These are phyloP conservation scores for Acer campestre DNA, from an alignment of 345 rosid genomes.

Conservation along the genomic window DNA sequence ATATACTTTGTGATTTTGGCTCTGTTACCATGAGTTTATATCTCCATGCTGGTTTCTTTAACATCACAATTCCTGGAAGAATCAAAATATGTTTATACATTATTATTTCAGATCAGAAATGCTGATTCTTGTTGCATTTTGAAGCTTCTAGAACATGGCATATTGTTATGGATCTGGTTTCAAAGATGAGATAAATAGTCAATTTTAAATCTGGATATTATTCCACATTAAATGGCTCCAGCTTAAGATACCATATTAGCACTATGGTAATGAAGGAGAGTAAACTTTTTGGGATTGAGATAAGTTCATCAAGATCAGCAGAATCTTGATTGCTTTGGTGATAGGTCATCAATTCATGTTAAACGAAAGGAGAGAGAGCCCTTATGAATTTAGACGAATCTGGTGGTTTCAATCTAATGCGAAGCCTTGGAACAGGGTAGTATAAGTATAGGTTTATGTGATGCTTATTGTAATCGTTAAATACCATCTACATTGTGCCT, in stretches of 20 bases:
- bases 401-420: neutral
- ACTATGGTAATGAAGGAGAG: neutral
- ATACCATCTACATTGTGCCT: neutral
- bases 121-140: neutral
- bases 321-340: neutral
- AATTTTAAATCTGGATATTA: neutral
- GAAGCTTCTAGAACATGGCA: constrained; percentile 5
- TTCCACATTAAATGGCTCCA: neutral
- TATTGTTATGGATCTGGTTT: neutral
- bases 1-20: neutral
- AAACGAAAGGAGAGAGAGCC: neutral
- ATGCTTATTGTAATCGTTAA: neutral
- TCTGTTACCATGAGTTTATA: neutral
- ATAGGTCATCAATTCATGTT: neutral
- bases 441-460: constrained; percentile 3
- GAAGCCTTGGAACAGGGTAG: neutral
- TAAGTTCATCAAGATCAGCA: neutral
- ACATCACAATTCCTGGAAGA: neutral
- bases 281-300: neutral
- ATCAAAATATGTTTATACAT: neutral
- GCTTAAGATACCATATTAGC: neutral
- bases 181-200: neutral
- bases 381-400: neutral
- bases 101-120: neutral
- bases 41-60: neutral